Evolutionary conservation across 805 yeast species (phyloP).

Genomic region (Debaryomyces prosopidis): DNA sequence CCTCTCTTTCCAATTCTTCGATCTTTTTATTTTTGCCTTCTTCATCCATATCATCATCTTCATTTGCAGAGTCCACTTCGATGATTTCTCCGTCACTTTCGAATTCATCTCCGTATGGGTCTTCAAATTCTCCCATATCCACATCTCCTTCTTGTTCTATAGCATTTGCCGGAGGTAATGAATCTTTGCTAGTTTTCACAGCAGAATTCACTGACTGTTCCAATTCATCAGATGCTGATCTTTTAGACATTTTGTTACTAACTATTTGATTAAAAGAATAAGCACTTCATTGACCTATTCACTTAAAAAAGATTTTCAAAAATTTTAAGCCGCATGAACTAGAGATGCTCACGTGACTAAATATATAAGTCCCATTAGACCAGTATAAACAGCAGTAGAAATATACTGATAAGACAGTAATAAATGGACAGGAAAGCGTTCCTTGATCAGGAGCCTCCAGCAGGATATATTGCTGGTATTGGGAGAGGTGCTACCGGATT

Average conservation of each 20-base stretch:
- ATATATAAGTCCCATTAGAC: background rate
- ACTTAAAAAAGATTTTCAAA: background rate
- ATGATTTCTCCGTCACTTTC: slow-evolving; percentile 90
- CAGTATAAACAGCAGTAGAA: no score
- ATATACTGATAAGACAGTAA: background rate
- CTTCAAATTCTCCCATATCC: slow-evolving; percentile 85
- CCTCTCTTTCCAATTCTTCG: slow-evolving; percentile 35
- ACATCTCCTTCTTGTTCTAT: slow-evolving; percentile 39
- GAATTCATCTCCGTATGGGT: slow-evolving; percentile 85
- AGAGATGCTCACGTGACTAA: background rate
- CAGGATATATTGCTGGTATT: slow-evolving; percentile 86
- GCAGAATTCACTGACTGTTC: slow-evolving; percentile 24
- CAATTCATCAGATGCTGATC: slow-evolving; percentile 43
- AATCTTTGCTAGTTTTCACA: slow-evolving; percentile 33
- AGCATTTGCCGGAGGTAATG: slow-evolving; percentile 42
- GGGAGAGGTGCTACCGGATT: slow-evolving; percentile 97
- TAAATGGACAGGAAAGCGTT: slow-evolving; percentile 60
- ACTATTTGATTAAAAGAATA: background rate
- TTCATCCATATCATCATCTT: slow-evolving; percentile 38
- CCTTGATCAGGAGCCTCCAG: slow-evolving; percentile 82
- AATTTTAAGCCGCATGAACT: slow-evolving; percentile 1
- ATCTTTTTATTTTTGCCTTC: slow-evolving; percentile 30
- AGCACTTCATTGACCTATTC: background rate
- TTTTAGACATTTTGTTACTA: slow-evolving; percentile 46
- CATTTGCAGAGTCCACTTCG: slow-evolving; percentile 62